Conservation (phyloP, 1,284 basidiomycete species). For the Austroboletus novae-zelandiae region DNA sequence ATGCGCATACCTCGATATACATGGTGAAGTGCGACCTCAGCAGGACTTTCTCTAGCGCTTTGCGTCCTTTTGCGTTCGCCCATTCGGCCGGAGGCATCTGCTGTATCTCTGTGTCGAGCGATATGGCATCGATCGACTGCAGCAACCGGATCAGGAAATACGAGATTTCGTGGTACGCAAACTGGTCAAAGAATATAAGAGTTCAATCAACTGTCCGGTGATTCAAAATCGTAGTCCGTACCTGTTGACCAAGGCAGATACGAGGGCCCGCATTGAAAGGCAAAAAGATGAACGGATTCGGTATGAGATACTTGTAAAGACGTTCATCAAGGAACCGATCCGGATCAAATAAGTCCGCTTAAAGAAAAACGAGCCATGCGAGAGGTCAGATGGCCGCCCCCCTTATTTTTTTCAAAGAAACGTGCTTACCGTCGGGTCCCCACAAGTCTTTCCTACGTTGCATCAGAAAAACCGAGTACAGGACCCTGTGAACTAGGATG, state of each 20-base stretch:
- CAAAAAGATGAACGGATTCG: constrained; percentile 44
- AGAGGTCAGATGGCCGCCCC: too few relatives aligned
- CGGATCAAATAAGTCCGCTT: constrained; percentile 47
- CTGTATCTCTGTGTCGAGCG: constrained; percentile 32
- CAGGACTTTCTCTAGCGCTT: constrained; percentile 29
- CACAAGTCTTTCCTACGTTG: constrained; percentile 36
- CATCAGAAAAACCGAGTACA: constrained; percentile 34
- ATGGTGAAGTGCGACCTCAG: constrained; percentile 47
- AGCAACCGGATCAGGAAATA: constrained; percentile 40
- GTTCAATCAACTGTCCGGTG: background rate
- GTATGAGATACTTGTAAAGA: constrained; percentile 25
- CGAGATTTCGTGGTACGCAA: constrained; percentile 41
- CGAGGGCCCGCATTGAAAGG: constrained; percentile 50
- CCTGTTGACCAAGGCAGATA: constrained; percentile 49
- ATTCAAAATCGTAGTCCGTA: constrained; percentile 3
- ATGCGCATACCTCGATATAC: constrained; percentile 36
- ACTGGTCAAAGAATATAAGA: constrained; percentile 15
- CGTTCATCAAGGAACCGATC: constrained; percentile 48
- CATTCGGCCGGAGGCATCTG: constrained; percentile 29
- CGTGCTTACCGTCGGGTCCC: constrained; percentile 34
- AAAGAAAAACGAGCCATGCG: background rate
- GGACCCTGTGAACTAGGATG: constrained; percentile 10
- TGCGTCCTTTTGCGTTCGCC: constrained; percentile 20
- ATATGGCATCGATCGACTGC: constrained; percentile 35
- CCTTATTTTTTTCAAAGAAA: background rate